phyloP scores from a whole-genome alignment of 116 monocot genomes.

The Trichopus zeylanicus region DNA sequence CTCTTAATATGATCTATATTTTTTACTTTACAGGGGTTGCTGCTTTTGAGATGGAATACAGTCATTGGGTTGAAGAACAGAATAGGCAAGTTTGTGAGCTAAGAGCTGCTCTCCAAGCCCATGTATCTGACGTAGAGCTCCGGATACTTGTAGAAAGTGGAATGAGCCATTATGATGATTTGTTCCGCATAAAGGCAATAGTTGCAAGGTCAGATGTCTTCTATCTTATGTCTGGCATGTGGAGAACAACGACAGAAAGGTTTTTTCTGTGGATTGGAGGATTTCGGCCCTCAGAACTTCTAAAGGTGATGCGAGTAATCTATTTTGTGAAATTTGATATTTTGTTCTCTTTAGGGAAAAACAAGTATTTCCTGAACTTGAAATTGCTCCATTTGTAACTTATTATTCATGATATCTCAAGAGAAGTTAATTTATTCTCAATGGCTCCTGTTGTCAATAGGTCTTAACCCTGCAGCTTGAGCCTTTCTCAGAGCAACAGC shows the following conservation, averaged over 20 bases:
- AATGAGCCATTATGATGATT: constrained; percentile 57
- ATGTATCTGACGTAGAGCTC: constrained; percentile 78
- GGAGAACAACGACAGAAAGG: constrained; percentile 71
- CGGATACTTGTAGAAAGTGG: constrained; percentile 69
- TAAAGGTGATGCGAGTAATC: constrained; percentile 42
- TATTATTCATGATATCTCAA: too few relatives aligned
- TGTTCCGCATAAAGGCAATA: constrained; percentile 62
- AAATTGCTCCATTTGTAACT: background rate
- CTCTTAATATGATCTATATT: background rate
- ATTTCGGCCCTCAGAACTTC: constrained; percentile 84
- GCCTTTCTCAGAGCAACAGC: constrained; percentile 71
- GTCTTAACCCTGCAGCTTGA: constrained; percentile 65
- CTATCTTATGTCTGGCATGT: constrained; percentile 91
- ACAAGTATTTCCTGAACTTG: background rate
- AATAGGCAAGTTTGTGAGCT: constrained; percentile 52
- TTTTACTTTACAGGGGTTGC: constrained; percentile 44
- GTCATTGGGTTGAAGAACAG: constrained; percentile 86
- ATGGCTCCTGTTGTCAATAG: constrained; percentile 17
- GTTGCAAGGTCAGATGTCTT: constrained; percentile 85
- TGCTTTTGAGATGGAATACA: constrained; percentile 87
- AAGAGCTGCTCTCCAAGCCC: constrained; percentile 60
- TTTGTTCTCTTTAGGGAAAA: background rate
- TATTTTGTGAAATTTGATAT: too few relatives aligned
- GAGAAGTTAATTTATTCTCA: background rate
- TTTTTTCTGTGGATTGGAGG: constrained; percentile 97